phyloP scores from a whole-genome alignment of 768 basidiomycete species.

The Hysterangium stoloniferum region DNA sequence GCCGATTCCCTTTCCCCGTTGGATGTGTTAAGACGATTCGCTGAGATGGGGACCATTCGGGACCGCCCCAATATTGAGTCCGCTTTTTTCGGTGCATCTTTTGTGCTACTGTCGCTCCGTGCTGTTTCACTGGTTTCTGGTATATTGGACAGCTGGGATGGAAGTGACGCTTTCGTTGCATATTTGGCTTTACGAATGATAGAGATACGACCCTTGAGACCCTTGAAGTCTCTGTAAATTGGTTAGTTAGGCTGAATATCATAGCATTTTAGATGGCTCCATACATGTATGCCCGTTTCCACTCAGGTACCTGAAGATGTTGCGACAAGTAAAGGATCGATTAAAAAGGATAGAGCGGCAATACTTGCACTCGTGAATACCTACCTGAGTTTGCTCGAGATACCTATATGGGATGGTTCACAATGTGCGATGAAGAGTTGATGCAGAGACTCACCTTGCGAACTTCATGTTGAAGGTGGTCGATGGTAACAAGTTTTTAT shows the following conservation, averaged over 20 bases:
- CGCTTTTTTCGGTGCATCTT: too few species aligned
- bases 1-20: too few species aligned
- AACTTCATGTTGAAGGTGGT: slow-evolving; percentile 63
- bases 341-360: background rate
- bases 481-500: too few species aligned
- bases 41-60: too few species aligned
- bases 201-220: slow-evolving; percentile 58
- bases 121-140: slow-evolving; percentile 2
- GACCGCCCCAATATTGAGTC: background rate
- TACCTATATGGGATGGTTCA: slow-evolving; percentile 34
- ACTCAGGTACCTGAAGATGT: slow-evolving; percentile 57
- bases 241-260: slow-evolving; percentile 1
- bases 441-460: slow-evolving; percentile 35
- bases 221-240: slow-evolving; percentile 54
- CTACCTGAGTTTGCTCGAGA: slow-evolving; percentile 61
- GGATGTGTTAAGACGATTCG: too few species aligned
- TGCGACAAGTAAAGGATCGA: background rate
- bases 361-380: background rate
- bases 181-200: slow-evolving; percentile 36
- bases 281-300: slow-evolving; percentile 64
- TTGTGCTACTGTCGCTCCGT: too few species aligned
- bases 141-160: background rate
- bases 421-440: background rate
- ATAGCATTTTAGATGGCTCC: slow-evolving; percentile 14
- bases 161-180: background rate